A percentile compares a stretch with the other conserved stretches of the same genome.
Conservation (phyloP, 2,329 filamentous ascomycete species). For the Alternaria sp. region DNA sequence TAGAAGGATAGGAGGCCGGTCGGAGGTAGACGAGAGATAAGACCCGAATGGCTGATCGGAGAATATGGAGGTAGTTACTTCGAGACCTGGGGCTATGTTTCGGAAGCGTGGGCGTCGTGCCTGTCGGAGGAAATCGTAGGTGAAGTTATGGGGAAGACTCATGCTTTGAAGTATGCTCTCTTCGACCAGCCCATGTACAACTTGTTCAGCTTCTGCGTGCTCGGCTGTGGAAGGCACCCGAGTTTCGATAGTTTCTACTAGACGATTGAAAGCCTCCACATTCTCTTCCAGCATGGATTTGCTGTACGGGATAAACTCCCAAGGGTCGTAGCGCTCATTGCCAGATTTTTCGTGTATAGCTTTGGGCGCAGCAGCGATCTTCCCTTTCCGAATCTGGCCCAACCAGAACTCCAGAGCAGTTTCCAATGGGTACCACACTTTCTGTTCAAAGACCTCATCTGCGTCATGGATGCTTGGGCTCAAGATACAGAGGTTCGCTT, state of each 20-base stretch:
- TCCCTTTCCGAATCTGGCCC: conserved; percentile 15
- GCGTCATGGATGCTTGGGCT: neutral
- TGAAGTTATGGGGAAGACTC: conserved; percentile 10
- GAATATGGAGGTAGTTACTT: conserved; percentile 7
- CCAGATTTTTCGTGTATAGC: neutral
- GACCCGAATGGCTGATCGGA: conserved; percentile 11
- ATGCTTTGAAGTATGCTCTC: conserved; percentile 3
- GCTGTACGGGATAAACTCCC: conserved; percentile 14
- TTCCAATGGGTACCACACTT: conserved; percentile 17
- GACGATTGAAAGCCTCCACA: conserved; percentile 14
- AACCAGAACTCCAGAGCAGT: conserved; percentile 13
- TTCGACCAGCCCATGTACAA: neutral
- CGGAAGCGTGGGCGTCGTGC: conserved; percentile 17
- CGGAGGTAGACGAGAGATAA: neutral
- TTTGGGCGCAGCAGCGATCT: conserved; percentile 8
- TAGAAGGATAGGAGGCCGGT: conserved; percentile 6
- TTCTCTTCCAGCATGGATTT: conserved; percentile 12
- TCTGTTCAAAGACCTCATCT: conserved; percentile 5
- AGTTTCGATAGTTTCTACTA: conserved; percentile 15
- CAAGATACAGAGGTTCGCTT: conserved; percentile 7
- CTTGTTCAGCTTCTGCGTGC: neutral
- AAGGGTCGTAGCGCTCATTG: conserved; percentile 9
- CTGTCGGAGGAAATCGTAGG: conserved; percentile 12
- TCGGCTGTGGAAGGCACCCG: neutral
- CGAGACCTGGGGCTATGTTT: conserved; percentile 22